Conservation (phyloP, 2,329 filamentous ascomycete species). For the Tolypocladium tropicale region DNA sequence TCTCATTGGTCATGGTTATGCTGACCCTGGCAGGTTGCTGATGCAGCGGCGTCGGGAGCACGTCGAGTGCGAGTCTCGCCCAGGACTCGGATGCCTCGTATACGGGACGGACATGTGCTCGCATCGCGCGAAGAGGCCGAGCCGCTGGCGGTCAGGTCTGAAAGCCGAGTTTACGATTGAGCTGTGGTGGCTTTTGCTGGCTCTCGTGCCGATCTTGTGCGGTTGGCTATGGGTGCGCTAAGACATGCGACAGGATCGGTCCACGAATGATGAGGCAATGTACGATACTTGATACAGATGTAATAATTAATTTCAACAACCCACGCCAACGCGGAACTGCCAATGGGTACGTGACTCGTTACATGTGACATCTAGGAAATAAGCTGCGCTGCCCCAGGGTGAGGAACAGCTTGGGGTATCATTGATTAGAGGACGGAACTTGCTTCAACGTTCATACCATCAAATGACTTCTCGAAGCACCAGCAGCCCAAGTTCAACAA, state of each 20-base stretch:
- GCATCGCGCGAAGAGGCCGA: conserved; percentile 35
- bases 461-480: background rate
- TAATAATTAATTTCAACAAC: background rate
- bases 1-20: no score
- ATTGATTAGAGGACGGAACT: background rate
- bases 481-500: background rate
- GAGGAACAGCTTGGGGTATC: background rate
- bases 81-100: conserved; percentile 45
- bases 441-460: background rate
- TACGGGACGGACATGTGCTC: conserved; percentile 38
- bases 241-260: background rate
- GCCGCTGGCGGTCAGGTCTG: conserved; percentile 32
- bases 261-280: background rate
- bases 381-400: no score
- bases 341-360: background rate
- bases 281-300: background rate
- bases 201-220: conserved; percentile 25
- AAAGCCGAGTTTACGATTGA: conserved; percentile 33
- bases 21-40: conserved; percentile 30
- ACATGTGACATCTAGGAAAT: background rate
- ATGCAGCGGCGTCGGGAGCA: conserved; percentile 52
- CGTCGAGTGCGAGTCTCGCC: conserved; percentile 48
- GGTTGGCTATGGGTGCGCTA: background rate
- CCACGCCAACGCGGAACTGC: background rate
- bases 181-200: conserved; percentile 38